phyloP scores from a whole-genome alignment of 2,329 filamentous ascomycete genomes.

The Chaetomium sp. region DNA sequence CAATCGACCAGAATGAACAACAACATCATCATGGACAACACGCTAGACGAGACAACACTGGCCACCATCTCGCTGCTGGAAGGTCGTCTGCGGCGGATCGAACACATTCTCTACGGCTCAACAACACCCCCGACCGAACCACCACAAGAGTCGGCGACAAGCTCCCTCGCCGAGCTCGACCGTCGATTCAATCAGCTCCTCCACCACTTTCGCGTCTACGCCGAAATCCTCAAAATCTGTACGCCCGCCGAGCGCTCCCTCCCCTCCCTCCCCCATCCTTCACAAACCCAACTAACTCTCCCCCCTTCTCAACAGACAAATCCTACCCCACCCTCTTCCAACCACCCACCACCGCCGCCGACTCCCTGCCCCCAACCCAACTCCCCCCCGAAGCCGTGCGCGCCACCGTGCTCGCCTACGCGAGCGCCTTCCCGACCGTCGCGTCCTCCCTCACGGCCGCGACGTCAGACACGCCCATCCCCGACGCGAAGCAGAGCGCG shows the following conservation, averaged over 20 bases:
- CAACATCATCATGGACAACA: conserved; percentile 35
- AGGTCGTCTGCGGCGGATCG: conserved; percentile 60
- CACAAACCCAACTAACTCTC: not conserved
- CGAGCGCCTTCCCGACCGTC: conserved; percentile 57
- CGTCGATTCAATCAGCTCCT: conserved; percentile 54
- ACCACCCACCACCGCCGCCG: conserved; percentile 38
- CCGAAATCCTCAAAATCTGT: conserved; percentile 64
- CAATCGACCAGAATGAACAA: not conserved
- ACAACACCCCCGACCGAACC: conserved; percentile 40
- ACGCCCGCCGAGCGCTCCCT: conserved; percentile 35
- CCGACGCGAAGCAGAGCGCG: conserved; percentile 57
- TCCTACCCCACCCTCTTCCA: conserved; percentile 59
- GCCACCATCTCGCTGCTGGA: conserved; percentile 60
- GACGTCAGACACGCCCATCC: conserved; percentile 56
- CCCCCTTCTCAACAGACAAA: conserved; percentile 47
- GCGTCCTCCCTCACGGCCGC: conserved; percentile 61
- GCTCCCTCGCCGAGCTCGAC: conserved; percentile 55
- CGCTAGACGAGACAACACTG: conserved; percentile 56
- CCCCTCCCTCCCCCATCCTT: not conserved
- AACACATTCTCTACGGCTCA: conserved; percentile 59
- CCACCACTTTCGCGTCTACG: conserved; percentile 57
- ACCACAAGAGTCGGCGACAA: conserved; percentile 46
- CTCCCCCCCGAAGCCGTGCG: conserved; percentile 55
- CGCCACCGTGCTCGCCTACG: conserved; percentile 58
- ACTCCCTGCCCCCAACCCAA: conserved; percentile 48